A percentile compares a stretch with the other conserved stretches of the same genome.
phyloP scores from a whole-genome alignment of 805 yeast genomes.

The Lipomyces starkeyi region DNA sequence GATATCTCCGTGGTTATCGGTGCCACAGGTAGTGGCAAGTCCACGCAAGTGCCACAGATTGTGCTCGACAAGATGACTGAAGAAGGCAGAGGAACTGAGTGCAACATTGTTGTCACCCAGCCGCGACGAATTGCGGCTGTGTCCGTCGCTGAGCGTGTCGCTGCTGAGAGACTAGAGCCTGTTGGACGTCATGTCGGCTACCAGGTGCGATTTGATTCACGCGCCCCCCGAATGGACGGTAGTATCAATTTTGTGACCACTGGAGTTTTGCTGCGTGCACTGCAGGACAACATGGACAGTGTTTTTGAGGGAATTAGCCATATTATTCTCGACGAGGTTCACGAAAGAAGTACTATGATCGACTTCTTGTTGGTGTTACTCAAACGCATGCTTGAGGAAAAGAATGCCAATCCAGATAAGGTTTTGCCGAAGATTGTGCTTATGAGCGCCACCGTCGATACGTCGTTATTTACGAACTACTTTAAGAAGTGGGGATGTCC shows the following conservation, averaged over 20 bases:
- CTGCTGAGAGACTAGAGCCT: slow-evolving; percentile 67
- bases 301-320: slow-evolving; percentile 35
- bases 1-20: slow-evolving; percentile 38
- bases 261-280: slow-evolving; percentile 70
- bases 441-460: slow-evolving; percentile 81
- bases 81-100: slow-evolving; percentile 29
- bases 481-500: slow-evolving; percentile 55
- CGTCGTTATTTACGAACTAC: slow-evolving; percentile 66
- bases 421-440: slow-evolving; percentile 57
- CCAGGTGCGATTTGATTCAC: slow-evolving; percentile 77
- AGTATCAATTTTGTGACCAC: slow-evolving; percentile 80
- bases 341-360: slow-evolving; percentile 77
- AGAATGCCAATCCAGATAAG: slow-evolving; percentile 5
- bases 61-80: slow-evolving; percentile 36
- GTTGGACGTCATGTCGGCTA: slow-evolving; percentile 80
- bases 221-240: slow-evolving; percentile 56
- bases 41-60: slow-evolving; percentile 41
- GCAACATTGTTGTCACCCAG: slow-evolving; percentile 39
- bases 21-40: slow-evolving; percentile 42
- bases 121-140: slow-evolving; percentile 44
- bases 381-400: slow-evolving; percentile 44
- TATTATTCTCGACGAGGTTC: slow-evolving; percentile 87
- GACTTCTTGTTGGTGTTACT: slow-evolving; percentile 76
- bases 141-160: slow-evolving; percentile 75
- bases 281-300: slow-evolving; percentile 24